Evolutionary conservation across 2,329 filamentous ascomycete species (phyloP).

Genomic region (Fusarium marasasianum): DNA sequence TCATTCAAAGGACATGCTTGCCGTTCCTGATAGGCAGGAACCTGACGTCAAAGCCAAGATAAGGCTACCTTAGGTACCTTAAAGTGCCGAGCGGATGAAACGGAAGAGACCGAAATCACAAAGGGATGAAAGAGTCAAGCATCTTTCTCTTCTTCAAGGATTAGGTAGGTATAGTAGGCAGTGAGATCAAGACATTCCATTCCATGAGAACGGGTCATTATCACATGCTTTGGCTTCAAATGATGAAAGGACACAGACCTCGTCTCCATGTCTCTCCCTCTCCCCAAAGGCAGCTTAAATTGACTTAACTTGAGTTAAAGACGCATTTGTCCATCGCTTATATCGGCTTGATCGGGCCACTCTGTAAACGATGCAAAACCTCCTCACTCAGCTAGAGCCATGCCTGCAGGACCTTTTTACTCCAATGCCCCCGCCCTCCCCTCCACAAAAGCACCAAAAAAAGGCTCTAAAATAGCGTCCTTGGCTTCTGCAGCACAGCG

Average conservation of each 20-base stretch:
- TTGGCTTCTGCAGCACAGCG: constrained; percentile 13
- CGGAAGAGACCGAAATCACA: constrained; percentile 13
- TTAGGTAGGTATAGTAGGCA: background rate
- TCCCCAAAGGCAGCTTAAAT: background rate
- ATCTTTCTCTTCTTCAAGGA: background rate
- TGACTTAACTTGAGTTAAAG: background rate
- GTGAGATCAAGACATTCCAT: background rate
- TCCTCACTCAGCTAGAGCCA: background rate
- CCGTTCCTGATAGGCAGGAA: constrained; percentile 42
- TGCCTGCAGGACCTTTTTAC: background rate
- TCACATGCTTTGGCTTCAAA: background rate
- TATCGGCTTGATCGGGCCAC: background rate
- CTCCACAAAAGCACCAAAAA: constrained; percentile 9
- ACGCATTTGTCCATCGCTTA: constrained; percentile 7
- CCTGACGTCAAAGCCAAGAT: constrained; percentile 40
- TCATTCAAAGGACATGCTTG: constrained; percentile 26
- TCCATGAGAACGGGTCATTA: background rate
- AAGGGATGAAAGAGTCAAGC: background rate
- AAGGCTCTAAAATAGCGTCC: constrained; percentile 17
- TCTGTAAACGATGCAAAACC: background rate
- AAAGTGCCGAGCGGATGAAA: background rate
- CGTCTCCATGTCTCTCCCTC: background rate
- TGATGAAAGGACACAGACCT: background rate
- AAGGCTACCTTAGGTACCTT: background rate
- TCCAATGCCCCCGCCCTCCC: constrained; percentile 9